Conservation (phyloP, 371 early-diverging fungal genomes). For the Mucor circinelloides region DNA sequence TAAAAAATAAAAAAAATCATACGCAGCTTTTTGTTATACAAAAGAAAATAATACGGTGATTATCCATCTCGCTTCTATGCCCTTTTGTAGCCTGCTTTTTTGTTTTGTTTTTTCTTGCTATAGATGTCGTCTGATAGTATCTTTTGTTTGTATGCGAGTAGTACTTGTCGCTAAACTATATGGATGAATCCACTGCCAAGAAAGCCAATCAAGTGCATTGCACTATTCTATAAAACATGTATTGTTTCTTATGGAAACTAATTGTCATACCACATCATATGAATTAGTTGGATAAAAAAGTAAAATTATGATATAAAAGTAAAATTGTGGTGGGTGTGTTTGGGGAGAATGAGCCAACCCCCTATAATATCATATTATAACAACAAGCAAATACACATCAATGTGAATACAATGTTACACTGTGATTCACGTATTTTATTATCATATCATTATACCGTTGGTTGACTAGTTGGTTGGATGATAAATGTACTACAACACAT, state of each 20-base stretch:
- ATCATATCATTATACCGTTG: not conserved
- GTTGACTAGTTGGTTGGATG: not conserved
- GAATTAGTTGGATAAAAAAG: constrained; percentile 1
- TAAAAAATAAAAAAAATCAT: no score
- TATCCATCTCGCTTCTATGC: no score
- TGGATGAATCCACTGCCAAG: no score
- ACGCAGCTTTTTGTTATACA: not conserved
- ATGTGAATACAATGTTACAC: not conserved
- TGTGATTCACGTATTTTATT: not conserved
- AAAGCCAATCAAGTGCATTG: no score
- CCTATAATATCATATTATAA: not conserved
- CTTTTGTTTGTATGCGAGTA: not conserved
- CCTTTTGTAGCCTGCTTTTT: not conserved
- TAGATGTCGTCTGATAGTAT: no score
- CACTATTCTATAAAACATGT: not conserved
- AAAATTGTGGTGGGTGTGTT: not conserved
- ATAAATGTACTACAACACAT: not conserved
- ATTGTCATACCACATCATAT: constrained; percentile 3
- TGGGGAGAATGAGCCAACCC: not conserved
- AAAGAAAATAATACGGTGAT: not conserved
- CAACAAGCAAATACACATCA: not conserved
- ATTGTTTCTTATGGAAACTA: not conserved
- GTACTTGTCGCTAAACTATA: no score
- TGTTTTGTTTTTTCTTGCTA: not conserved
- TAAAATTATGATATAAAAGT: constrained; percentile 7